Conservation (phyloP, 2,329 filamentous ascomycete species). For the Aspergillus sojae region DNA sequence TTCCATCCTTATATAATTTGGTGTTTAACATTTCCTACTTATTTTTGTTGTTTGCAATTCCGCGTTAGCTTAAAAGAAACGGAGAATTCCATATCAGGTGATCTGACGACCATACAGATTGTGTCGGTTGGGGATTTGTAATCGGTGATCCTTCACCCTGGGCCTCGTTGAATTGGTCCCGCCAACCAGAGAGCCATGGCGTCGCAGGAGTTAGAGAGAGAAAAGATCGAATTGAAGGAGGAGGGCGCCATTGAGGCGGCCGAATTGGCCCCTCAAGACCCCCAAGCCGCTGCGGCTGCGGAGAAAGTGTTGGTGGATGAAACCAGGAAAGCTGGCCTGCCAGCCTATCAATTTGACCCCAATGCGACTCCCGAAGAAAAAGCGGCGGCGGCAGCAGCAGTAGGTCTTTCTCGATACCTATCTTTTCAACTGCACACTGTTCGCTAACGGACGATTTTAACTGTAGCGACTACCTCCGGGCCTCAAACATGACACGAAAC, state of each 20-base stretch:
- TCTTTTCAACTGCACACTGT: not conserved
- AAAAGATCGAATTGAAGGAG: slow-evolving; percentile 71
- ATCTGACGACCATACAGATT: slow-evolving; percentile 14
- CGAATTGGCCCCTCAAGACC: slow-evolving; percentile 54
- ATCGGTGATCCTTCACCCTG: slow-evolving; percentile 21
- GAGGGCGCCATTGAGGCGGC: slow-evolving; percentile 80
- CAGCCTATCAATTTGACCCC: slow-evolving; percentile 85
- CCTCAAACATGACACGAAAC: slow-evolving; percentile 57
- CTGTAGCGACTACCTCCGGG: slow-evolving; percentile 64
- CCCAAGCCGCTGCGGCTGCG: slow-evolving; percentile 70
- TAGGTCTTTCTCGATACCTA: slow-evolving; percentile 51
- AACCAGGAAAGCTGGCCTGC: slow-evolving; percentile 74
- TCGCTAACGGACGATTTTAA: slow-evolving; percentile 17
- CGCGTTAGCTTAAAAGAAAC: slow-evolving; percentile 1
- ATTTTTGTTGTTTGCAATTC: not conserved
- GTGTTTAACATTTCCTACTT: not conserved
- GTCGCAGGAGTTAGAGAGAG: slow-evolving; percentile 30
- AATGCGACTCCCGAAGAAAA: slow-evolving; percentile 83
- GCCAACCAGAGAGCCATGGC: slow-evolving; percentile 29
- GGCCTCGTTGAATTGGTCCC: slow-evolving; percentile 14
- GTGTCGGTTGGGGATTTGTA: slow-evolving; percentile 15
- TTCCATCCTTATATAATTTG: not conserved
- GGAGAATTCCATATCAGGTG: not conserved
- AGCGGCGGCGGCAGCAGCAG: slow-evolving; percentile 73
- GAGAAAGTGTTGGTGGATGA: slow-evolving; percentile 75